These are phyloP conservation scores for Colletotrichum nymphaeae DNA, from an alignment of 2,329 filamentous ascomycete genomes.

Conservation along the genomic window DNA sequence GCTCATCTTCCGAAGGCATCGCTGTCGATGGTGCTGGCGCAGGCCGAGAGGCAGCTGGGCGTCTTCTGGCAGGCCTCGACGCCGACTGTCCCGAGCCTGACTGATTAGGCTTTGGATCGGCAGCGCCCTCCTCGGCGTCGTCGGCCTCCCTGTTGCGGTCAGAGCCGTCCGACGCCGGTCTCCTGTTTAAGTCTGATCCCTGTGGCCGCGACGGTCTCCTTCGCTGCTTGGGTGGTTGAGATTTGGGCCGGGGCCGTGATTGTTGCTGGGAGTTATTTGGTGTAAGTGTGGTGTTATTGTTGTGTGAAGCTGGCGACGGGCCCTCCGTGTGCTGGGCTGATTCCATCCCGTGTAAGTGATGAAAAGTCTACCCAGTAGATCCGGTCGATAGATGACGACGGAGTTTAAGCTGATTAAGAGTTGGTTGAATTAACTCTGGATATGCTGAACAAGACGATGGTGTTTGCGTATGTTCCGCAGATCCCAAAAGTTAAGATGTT, in stretches of 20 bases:
- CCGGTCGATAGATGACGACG: background rate
- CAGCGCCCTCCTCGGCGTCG: slow-evolving; percentile 8
- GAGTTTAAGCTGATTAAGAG: slow-evolving; percentile 8
- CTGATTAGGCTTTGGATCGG: background rate
- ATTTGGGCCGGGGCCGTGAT: background rate
- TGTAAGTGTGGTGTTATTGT: background rate
- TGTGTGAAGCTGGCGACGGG: slow-evolving; percentile 6
- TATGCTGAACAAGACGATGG: background rate
- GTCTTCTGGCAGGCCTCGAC: slow-evolving; percentile 9
- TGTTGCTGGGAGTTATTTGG: slow-evolving; percentile 14
- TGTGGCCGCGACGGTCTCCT: slow-evolving; percentile 14
- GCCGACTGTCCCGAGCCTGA: slow-evolving; percentile 1
- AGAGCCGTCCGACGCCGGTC: slow-evolving; percentile 5
- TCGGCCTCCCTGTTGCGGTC: slow-evolving; percentile 15
- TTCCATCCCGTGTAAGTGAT: slow-evolving; percentile 24
- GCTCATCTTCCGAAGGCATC: slow-evolving; percentile 23
- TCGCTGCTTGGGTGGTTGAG: slow-evolving; percentile 12
- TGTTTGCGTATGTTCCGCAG: slow-evolving; percentile 23
- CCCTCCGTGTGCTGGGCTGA: slow-evolving; percentile 32
- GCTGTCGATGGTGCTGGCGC: slow-evolving; percentile 7
- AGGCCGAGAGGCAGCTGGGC: background rate
- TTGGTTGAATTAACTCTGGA: background rate
- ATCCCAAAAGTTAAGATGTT: slow-evolving; percentile 23
- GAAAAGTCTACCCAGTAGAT: background rate
- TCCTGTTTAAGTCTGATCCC: background rate